Percentiles rank a stretch among this genome's conserved stretches.
These are phyloP conservation scores for Fusarium pseudocircinatum DNA, from an alignment of 2,329 filamentous ascomycete species.

Conservation along the genomic window DNA sequence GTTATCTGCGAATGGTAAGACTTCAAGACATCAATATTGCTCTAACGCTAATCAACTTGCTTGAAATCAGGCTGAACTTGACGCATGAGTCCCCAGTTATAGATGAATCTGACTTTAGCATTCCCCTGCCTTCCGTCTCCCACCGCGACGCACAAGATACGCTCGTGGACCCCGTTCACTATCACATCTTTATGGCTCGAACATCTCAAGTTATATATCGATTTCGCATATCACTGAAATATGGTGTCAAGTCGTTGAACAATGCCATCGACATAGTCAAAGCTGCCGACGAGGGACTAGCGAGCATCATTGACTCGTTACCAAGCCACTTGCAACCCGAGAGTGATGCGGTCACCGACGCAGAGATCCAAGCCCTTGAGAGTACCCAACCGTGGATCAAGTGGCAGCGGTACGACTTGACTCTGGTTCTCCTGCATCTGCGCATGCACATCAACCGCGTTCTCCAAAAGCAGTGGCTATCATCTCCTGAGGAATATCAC, in stretches of 20 bases:
- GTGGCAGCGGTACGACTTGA: not conserved
- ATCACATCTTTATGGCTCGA: not conserved
- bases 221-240: not conserved
- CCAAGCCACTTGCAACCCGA: not conserved
- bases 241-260: not conserved
- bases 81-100: not conserved
- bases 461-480: not conserved
- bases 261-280: not conserved
- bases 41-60: not conserved
- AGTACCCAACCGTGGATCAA: not conserved
- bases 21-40: fast-evolving
- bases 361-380: not conserved
- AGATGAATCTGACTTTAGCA: not conserved
- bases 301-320: not conserved
- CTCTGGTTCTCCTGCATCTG: not conserved
- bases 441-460: not conserved
- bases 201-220: not conserved
- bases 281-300: not conserved
- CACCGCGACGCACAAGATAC: not conserved
- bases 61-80: not conserved
- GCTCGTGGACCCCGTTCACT: not conserved
- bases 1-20: not conserved
- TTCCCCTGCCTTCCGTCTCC: not conserved
- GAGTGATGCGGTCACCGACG: not conserved
- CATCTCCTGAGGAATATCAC: not conserved